Evolutionary conservation across 2,329 filamentous ascomycete genomes (phyloP), one percentile per base, ranked within the genome.

Genomic region (Plectosphaerella sp.): DNA sequence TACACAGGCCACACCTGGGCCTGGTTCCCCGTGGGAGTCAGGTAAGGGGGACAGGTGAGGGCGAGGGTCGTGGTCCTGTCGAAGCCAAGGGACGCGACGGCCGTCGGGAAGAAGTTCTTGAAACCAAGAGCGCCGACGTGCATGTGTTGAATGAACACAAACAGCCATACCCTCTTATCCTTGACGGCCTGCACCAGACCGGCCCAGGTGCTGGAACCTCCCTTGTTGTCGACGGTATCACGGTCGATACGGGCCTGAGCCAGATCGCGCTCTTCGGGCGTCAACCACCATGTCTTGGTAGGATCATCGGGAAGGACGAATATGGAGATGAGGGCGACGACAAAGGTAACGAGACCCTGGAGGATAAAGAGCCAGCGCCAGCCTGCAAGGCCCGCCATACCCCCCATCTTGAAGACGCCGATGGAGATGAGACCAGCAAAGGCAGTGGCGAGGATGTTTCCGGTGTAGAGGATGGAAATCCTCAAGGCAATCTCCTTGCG

Each of bases 301-400:
- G 72, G 72, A 42, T 65, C 63, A 49, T 74, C 64, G 5, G 71
- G 62, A 11, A 70, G 54, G 5, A 71, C 62, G 51, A 67, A 64
- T 0, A 68, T 62, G 16, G 62, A 65, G 18, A 64, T 54, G 10
- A 64, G 53, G 3, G 62, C 71, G 48, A 64, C 57, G 2, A 45
- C 53, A 14, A 68, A 62, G 0, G 66, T 67, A 10, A 62, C 52
- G 4, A 54, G 51, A 2, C 88, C 88, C 66, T 92, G 89, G 10
- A 93, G 69, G 63, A 97, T 88, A 64, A 93, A 91, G 56, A 91
- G 87, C 87, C 87, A 92, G 51, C 88, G 75, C 89, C 89, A 94
- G 4, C 87, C 88, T 0, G 67, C 61, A 59, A 54, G 47, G 3
- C 54, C 54, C 12, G 54, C 52, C 9, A 52, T 54, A 0, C 66